phyloP scores from a whole-genome alignment of 768 basidiomycete genomes.

The Trametes punicea region DNA sequence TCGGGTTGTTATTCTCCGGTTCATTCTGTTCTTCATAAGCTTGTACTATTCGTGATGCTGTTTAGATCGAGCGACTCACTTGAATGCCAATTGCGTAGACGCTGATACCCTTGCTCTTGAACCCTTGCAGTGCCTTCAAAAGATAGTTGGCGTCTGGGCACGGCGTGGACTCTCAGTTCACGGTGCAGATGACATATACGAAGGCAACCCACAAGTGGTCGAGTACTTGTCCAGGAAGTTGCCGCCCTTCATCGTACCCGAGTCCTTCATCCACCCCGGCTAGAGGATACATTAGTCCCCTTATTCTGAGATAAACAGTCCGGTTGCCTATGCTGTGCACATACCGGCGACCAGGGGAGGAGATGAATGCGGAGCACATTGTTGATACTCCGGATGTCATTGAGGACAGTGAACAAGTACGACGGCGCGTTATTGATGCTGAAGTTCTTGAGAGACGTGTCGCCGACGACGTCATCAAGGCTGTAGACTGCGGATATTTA shows the following conservation, averaged over 20 bases:
- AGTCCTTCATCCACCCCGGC: conserved; percentile 79
- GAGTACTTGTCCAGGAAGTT: conserved; percentile 48
- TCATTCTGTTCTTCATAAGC: conserved; percentile 42
- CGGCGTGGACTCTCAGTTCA: not conserved
- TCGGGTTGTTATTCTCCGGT: conserved; percentile 53
- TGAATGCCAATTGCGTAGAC: conserved; percentile 64
- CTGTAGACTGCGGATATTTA: conserved; percentile 49
- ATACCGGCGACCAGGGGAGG: conserved; percentile 72
- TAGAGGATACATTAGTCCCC: conserved; percentile 24
- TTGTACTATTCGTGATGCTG: not conserved
- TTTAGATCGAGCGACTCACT: conserved; percentile 22
- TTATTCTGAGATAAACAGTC: not conserved
- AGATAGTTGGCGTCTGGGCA: conserved; percentile 67
- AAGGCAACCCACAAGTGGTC: conserved; percentile 41
- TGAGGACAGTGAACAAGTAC: conserved; percentile 57
- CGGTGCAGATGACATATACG: not conserved
- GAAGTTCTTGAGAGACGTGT: conserved; percentile 56
- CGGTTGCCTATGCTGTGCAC: conserved; percentile 24
- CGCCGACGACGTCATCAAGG: conserved; percentile 57
- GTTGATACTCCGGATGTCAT: conserved; percentile 61
- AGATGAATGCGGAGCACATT: conserved; percentile 50
- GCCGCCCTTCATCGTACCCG: conserved; percentile 64
- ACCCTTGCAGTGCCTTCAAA: conserved; percentile 67
- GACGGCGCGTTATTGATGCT: conserved; percentile 55
- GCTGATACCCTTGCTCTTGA: conserved; percentile 53